Percentiles rank a stretch among this genome's conserved stretches.
Conservation (phyloP, 2,329 filamentous ascomycete genomes). For the Cercospora citrullina region DNA sequence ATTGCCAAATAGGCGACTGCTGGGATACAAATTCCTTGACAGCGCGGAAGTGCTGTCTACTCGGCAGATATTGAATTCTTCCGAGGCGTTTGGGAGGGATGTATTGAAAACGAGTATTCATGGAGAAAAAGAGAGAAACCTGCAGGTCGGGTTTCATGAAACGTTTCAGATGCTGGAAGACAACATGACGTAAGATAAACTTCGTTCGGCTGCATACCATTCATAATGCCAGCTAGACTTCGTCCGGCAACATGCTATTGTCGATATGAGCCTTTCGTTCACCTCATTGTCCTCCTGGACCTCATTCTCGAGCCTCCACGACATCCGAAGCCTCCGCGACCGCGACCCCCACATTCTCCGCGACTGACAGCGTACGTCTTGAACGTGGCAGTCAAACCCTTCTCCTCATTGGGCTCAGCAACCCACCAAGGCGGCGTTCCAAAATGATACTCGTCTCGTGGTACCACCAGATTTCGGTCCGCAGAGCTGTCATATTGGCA, state of each 20-base stretch:
- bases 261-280: not conserved
- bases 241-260: not conserved
- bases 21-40: not conserved
- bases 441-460: not conserved
- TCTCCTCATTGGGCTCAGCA: not conserved
- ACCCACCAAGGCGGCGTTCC: not conserved
- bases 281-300: not conserved
- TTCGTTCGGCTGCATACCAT: not conserved
- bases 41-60: not conserved
- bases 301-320: not conserved
- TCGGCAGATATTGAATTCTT: not conserved
- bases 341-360: not conserved
- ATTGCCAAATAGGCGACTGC: not conserved
- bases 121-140: not conserved
- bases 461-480: conserved; percentile 4
- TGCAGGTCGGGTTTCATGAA: not conserved
- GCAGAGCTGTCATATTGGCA: not conserved
- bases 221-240: not conserved
- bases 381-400: not conserved
- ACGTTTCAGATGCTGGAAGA: not conserved
- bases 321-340: not conserved
- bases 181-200: not conserved
- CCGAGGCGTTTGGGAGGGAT: not conserved
- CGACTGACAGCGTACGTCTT: conserved; percentile 3
- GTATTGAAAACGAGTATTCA: not conserved